Conservation (phyloP, 2,329 filamentous ascomycete genomes). For the Eutypa lata region DNA sequence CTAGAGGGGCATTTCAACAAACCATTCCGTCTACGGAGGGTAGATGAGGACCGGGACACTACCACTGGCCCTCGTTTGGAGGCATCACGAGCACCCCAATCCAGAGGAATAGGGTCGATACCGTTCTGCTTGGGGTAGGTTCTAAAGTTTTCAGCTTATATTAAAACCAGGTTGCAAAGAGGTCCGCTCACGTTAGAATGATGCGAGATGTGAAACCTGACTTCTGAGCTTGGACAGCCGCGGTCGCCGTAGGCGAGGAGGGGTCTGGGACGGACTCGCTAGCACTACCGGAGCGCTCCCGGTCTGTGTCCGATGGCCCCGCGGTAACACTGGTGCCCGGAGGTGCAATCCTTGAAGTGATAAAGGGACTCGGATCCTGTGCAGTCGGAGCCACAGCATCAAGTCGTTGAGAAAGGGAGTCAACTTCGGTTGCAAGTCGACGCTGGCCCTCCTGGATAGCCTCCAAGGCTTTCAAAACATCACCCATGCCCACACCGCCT, state of each 20-base stretch:
- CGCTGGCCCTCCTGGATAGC: constrained; percentile 26
- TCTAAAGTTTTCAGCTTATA: constrained; percentile 30
- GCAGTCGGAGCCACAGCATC: constrained; percentile 21
- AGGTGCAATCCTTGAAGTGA: constrained; percentile 15
- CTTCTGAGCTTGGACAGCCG: constrained; percentile 31
- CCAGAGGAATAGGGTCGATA: constrained; percentile 84
- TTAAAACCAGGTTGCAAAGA: neutral
- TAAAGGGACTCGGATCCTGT: constrained; percentile 13
- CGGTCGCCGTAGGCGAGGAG: constrained; percentile 18
- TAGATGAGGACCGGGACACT: constrained; percentile 72
- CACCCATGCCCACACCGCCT: constrained; percentile 19
- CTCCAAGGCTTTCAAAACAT: constrained; percentile 26
- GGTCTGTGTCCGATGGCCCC: constrained; percentile 7
- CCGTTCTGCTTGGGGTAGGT: constrained; percentile 94
- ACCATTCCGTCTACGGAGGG: constrained; percentile 80
- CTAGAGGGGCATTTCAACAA: constrained; percentile 26
- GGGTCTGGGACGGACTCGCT: constrained; percentile 18
- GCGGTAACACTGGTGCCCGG: constrained; percentile 10
- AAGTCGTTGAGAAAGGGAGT: constrained; percentile 25
- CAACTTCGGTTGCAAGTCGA: constrained; percentile 23
- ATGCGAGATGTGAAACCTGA: constrained; percentile 52
- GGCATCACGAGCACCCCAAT: constrained; percentile 81
- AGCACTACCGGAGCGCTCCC: constrained; percentile 7
- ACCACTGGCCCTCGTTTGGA: constrained; percentile 79
- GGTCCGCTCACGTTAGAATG: constrained; percentile 45